These are phyloP conservation scores for Astrothelium subdiscretum DNA, from an alignment of 495 filamentous ascomycete species.

Conservation along the genomic window DNA sequence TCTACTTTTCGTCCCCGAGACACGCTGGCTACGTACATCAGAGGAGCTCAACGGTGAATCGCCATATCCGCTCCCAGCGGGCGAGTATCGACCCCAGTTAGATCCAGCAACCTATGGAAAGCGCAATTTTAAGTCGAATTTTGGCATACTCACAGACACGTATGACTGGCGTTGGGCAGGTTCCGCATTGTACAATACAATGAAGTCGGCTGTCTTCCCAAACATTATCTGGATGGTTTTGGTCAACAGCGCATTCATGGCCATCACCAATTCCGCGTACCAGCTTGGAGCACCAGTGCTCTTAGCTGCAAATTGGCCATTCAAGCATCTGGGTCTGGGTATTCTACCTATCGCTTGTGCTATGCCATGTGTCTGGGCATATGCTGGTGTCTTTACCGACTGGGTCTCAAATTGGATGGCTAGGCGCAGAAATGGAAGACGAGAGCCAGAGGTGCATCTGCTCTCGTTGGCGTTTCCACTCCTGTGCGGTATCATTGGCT, in stretches of 20 bases:
- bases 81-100: conserved; percentile 12
- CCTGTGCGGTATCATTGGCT: conserved; percentile 13
- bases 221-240: conserved; percentile 18
- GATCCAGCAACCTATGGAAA: background rate
- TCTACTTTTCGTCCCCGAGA: conserved; percentile 18
- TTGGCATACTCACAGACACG: background rate
- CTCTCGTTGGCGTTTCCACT: conserved; percentile 16
- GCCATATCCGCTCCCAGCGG: conserved; percentile 4
- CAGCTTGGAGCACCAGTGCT: conserved; percentile 17
- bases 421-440: conserved; percentile 12
- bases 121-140: conserved; percentile 10
- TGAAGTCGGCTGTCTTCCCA: conserved; percentile 16
- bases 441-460: conserved; percentile 22
- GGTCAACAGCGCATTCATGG: conserved; percentile 19
- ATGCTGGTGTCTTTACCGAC: conserved; percentile 18
- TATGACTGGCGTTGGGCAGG: background rate
- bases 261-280: conserved; percentile 12
- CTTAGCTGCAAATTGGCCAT: conserved; percentile 19
- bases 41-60: conserved; percentile 11
- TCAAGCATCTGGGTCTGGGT: conserved; percentile 16
- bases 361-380: conserved; percentile 16
- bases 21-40: conserved; percentile 16
- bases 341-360: conserved; percentile 17
- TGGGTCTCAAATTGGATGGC: conserved; percentile 16
- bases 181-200: conserved; percentile 4